Conservation (phyloP, 768 basidiomycete genomes). For the Candolleomyces eurysporus region DNA sequence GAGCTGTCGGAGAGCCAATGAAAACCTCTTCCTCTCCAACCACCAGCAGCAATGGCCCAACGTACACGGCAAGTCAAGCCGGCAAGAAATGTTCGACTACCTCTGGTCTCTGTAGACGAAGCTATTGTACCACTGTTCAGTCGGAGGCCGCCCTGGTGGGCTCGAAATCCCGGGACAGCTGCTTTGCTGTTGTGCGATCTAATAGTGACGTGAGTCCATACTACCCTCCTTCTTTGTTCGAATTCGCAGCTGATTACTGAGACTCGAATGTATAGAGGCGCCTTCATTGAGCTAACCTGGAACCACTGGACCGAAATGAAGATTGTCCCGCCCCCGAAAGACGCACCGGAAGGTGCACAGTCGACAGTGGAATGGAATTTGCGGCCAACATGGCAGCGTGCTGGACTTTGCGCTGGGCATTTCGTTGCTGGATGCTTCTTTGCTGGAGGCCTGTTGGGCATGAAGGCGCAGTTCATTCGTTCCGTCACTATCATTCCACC, state of each 20-base stretch:
- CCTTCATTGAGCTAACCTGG: constrained; percentile 5
- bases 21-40: too few relatives aligned
- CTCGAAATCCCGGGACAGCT: background rate
- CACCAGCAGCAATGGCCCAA: too few relatives aligned
- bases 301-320: constrained; percentile 8
- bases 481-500: constrained; percentile 3
- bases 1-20: too few relatives aligned
- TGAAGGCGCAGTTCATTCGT: constrained; percentile 1
- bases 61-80: background rate
- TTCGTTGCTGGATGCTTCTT: constrained; percentile 7
- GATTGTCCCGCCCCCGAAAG: background rate
- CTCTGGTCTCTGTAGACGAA: background rate
- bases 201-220: background rate
- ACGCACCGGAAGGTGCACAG: background rate
- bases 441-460: constrained; percentile 6
- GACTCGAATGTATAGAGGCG: background rate
- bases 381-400: constrained; percentile 10
- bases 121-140: background rate
- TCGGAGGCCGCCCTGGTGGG: constrained; percentile 6
- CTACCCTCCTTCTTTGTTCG: background rate
- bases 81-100: background rate
- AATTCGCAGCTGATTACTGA: background rate
- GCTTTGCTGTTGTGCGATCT: constrained; percentile 4
- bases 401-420: constrained; percentile 4
- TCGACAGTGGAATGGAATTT: constrained; percentile 3